A percentile compares a stretch with the other conserved stretches of the same genome.
phyloP scores from a whole-genome alignment of 352 stramenopile genomes.

The Phytophthora citricola region DNA sequence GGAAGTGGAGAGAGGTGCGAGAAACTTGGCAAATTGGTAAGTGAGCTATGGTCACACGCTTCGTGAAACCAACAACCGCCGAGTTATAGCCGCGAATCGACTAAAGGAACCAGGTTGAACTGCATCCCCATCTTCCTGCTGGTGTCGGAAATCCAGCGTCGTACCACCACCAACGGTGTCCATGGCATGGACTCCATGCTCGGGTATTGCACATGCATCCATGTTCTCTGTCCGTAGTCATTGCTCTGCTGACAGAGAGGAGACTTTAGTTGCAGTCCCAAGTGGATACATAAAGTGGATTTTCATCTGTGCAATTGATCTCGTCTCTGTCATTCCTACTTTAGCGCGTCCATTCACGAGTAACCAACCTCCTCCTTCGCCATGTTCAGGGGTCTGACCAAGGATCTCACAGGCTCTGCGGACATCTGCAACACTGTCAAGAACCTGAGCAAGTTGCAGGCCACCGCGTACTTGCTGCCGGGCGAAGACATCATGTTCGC shows the following conservation, averaged over 20 bases:
- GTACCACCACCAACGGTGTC: not conserved
- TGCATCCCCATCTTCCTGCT: conserved; percentile 14
- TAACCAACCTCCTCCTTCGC: not conserved
- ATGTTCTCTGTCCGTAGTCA: conserved; percentile 22
- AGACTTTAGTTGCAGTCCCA: conserved; percentile 17
- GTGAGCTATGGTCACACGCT: conserved; percentile 1
- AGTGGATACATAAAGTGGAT: conserved; percentile 28
- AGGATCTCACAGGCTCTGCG: conserved; percentile 56
- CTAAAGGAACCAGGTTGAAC: conserved; percentile 15
- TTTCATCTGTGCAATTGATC: conserved; percentile 10
- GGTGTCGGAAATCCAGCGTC: conserved; percentile 21
- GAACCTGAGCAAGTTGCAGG: conserved; percentile 40
- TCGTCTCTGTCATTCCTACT: conserved; percentile 23
- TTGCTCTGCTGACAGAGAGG: conserved; percentile 4
- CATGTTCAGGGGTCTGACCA: conserved; percentile 60
- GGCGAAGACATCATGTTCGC: conserved; percentile 58
- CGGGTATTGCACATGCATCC: conserved; percentile 9
- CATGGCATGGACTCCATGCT: not conserved
- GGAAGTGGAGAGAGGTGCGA: not conserved
- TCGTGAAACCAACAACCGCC: not conserved
- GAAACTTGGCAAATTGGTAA: conserved; percentile 13
- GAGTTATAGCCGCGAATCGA: conserved; percentile 17
- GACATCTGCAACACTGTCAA: conserved; percentile 57
- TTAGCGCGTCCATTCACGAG: conserved; percentile 22
- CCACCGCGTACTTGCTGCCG: conserved; percentile 43